Evolutionary conservation across 345 rosid genomes (phyloP).

Genomic region (Eutrema yunnanense): DNA sequence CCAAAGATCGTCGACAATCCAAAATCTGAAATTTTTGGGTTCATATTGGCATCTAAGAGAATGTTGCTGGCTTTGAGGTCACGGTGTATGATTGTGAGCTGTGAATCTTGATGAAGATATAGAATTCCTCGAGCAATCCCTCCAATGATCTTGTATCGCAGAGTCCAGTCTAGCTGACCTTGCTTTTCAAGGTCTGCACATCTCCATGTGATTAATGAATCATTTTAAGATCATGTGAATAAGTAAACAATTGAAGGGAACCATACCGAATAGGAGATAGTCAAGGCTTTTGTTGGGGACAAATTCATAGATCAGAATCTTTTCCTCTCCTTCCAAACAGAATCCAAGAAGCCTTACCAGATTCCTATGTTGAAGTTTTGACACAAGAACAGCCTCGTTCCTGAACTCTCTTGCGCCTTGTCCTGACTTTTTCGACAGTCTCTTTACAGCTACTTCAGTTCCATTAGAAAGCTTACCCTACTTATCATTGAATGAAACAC

Average conservation of each 20-base stretch:
- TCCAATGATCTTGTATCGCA: slow-evolving; percentile 18
- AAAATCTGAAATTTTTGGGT: slow-evolving; percentile 31
- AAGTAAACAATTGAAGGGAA: not conserved
- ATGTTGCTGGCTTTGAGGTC: slow-evolving; percentile 32
- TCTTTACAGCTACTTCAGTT: slow-evolving; percentile 47
- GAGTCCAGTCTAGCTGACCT: slow-evolving; percentile 19
- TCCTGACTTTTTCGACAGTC: slow-evolving; percentile 34
- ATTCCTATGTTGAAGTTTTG: slow-evolving; percentile 52
- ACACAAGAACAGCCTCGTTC: slow-evolving; percentile 42
- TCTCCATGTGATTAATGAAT: not conserved
- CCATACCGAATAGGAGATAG: slow-evolving; percentile 13
- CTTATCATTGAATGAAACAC: not conserved
- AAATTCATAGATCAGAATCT: slow-evolving; percentile 45
- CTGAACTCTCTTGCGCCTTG: slow-evolving; percentile 51
- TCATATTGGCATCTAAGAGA: slow-evolving; percentile 24
- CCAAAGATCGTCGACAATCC: slow-evolving; percentile 23
- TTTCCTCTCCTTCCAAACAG: slow-evolving; percentile 40
- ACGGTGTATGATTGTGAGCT: slow-evolving; percentile 24
- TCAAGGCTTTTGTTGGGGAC: slow-evolving; percentile 47
- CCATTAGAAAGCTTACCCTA: slow-evolving; percentile 31
- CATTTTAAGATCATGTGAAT: not conserved
- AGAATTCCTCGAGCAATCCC: slow-evolving; percentile 28
- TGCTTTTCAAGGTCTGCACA: slow-evolving; percentile 31
- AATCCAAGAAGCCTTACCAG: slow-evolving; percentile 50
- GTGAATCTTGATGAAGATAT: slow-evolving; percentile 36